Evolutionary conservation across 2,329 filamentous ascomycete genomes (phyloP).

Genomic region (Davidsoniella virescens): DNA sequence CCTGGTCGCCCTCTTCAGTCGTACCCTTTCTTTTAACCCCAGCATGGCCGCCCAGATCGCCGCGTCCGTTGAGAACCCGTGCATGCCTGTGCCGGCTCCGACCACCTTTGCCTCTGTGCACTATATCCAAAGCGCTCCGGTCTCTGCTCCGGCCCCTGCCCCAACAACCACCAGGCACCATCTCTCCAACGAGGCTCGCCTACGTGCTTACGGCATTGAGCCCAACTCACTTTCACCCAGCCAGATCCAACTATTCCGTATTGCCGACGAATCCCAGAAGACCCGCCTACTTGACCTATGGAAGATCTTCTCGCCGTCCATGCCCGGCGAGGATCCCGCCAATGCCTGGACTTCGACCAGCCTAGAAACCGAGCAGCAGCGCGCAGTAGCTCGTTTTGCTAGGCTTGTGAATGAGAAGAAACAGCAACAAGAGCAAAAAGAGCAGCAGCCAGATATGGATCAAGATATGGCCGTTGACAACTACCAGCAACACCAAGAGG

Average conservation of each 20-base stretch:
- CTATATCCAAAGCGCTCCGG: constrained; percentile 1
- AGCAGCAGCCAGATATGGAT: constrained; percentile 3
- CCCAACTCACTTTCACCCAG: constrained; percentile 51
- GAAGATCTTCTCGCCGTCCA: constrained; percentile 60
- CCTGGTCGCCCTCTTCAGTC: constrained; percentile 10
- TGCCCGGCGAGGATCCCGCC: constrained; percentile 34
- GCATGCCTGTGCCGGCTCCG: constrained; percentile 3
- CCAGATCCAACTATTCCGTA: constrained; percentile 64
- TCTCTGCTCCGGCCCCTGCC: constrained; percentile 1
- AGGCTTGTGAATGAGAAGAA: constrained; percentile 26
- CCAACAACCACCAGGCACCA: constrained; percentile 4
- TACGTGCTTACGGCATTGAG: constrained; percentile 54
- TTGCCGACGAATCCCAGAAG: constrained; percentile 56
- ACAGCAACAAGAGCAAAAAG: constrained; percentile 17
- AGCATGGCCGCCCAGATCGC: constrained; percentile 8
- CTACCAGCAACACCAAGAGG: constrained; percentile 1
- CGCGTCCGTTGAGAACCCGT: constrained; percentile 9
- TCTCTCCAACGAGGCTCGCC: constrained; percentile 33
- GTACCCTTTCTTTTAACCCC: constrained; percentile 6
- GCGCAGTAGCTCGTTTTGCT: constrained; percentile 44
- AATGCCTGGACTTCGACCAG: constrained; percentile 37
- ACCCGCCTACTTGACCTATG: constrained; percentile 67
- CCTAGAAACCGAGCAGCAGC: constrained; percentile 39
- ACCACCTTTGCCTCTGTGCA: constrained; percentile 4
- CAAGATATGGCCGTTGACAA: constrained; percentile 11